A percentile compares a stretch with the other conserved stretches of the same genome.
Conservation (phyloP, 345 rosid genomes). For the Mangifera indica region DNA sequence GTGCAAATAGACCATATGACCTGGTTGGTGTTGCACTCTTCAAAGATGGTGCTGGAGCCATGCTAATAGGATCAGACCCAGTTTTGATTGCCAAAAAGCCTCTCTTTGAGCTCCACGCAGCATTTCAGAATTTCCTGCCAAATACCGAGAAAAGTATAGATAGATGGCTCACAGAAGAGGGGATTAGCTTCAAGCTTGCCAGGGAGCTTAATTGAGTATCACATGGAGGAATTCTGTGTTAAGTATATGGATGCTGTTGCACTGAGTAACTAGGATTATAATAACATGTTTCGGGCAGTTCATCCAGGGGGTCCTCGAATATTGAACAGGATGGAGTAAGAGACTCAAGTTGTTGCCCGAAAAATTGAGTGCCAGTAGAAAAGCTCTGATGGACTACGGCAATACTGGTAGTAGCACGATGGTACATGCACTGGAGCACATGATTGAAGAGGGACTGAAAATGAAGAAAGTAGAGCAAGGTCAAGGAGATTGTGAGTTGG, state of each 20-base stretch:
- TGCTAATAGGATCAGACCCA: constrained; percentile 78
- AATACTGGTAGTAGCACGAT: constrained; percentile 93
- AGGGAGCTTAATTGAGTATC: constrained; percentile 93
- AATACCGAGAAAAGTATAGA: constrained; percentile 74
- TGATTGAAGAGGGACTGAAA: constrained; percentile 74
- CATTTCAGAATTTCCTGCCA: constrained; percentile 79
- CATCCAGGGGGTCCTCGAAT: constrained; percentile 99
- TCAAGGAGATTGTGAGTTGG: constrained; percentile 50
- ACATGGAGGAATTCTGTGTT: constrained; percentile 69
- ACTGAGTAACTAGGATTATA: constrained; percentile 49
- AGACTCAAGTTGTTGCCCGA: constrained; percentile 68
- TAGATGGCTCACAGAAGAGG: constrained; percentile 87
- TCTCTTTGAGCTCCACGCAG: constrained; percentile 83
- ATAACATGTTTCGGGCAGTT: constrained; percentile 90
- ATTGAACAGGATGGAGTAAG: constrained; percentile 77
- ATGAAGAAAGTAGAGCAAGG: constrained; percentile 21
- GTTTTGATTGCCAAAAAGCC: constrained; percentile 49
- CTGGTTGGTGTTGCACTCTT: constrained; percentile 94
- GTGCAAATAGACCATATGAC: constrained; percentile 79
- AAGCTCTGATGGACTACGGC: constrained; percentile 89
- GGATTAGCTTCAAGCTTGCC: constrained; percentile 81
- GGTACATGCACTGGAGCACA: constrained; percentile 82
- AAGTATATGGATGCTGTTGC: constrained; percentile 53
- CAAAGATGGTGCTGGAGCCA: constrained; percentile 91
- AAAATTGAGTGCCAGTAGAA: constrained; percentile 74